These are phyloP conservation scores for Volvox africanus DNA, from an alignment of 139 green algal genomes.

Conservation along the genomic window DNA sequence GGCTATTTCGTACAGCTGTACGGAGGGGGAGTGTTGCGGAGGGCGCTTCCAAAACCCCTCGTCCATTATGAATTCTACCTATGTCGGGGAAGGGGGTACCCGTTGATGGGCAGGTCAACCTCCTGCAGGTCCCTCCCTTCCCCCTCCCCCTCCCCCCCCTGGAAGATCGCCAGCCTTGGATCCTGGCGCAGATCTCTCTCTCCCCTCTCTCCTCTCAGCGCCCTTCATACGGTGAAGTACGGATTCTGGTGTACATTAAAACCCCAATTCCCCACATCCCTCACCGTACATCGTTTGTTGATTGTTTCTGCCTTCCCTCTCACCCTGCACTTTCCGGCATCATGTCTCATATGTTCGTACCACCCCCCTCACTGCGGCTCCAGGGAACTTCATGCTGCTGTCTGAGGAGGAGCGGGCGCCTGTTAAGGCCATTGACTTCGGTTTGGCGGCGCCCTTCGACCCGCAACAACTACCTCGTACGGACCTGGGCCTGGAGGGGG, in stretches of 20 bases:
- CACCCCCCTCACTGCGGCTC: not conserved
- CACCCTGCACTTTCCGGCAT: not conserved
- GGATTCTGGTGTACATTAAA: no score
- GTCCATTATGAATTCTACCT: no score
- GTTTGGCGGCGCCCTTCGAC: conserved; percentile 82
- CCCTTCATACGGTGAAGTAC: no score
- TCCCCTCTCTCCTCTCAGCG: not conserved
- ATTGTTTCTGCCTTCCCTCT: not conserved
- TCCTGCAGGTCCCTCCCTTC: no score
- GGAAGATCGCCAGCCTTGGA: not conserved
- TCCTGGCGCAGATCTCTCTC: not conserved
- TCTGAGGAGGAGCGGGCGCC: conserved; percentile 67
- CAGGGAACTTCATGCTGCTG: conserved; percentile 94
- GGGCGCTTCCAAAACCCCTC: no score
- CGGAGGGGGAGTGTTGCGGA: no score
- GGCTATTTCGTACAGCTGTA: no score
- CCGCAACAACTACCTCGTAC: conserved; percentile 73
- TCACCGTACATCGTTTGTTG: no score
- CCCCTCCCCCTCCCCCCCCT: not conserved
- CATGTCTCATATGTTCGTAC: no score
- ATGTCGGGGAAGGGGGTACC: no score
- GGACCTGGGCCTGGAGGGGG: conserved; percentile 86
- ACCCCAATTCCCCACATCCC: no score
- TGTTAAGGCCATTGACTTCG: conserved; percentile 93
- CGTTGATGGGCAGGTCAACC: no score